Base-by-base conservation (phyloP, 306 rosid species). In the Cucurbita argyrosperma region DNA sequence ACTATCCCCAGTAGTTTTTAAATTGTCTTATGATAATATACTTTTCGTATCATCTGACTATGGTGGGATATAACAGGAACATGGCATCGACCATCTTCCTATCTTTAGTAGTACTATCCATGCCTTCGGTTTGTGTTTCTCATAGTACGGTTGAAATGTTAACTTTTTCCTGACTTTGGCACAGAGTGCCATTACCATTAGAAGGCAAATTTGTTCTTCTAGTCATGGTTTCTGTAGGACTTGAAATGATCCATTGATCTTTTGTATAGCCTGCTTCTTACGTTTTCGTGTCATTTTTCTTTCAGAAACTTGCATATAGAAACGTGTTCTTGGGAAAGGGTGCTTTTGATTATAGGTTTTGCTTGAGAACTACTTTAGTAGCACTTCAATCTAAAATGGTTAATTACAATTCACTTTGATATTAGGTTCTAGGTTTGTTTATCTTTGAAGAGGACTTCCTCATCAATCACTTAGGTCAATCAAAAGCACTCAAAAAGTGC, bases 1-100 rank as follows among this genome's bases (percentile, higher is more conserved):
- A 80, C 85, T 81, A 82, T 81, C 89, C 88, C 55, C 80, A 76
- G 76, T 86, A 92, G 89, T 58, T 77, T 74, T 67, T 38, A 50
- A 76, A 74, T 39, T 65, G 26, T 37, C 65, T 65, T 23, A 9
- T 42, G 76, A 68, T 74, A 30, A 76, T 79, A 77, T 76, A 79
- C 75, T 13, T 79, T 61, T 72, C 74, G 81, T 74, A 75, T 66
- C 76, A 85, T 79, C 71, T 74, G 55, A 42, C 73, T 49, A 67
- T 47, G 73, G 73, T 67, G 18, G 54, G 73, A 68, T 68, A 68
- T 66, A 43, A 45, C 10, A 76, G 74, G 23, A 87, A 74, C 81
- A 62, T 79, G 57, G 73, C 21, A 46, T 23, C 55, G 1, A 7
- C 56, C 19, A 23, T 67, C 57, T 47, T 21, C 53, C 56, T 30